phyloP scores from a whole-genome alignment of 768 basidiomycete genomes.

The Boletellus ananas region DNA sequence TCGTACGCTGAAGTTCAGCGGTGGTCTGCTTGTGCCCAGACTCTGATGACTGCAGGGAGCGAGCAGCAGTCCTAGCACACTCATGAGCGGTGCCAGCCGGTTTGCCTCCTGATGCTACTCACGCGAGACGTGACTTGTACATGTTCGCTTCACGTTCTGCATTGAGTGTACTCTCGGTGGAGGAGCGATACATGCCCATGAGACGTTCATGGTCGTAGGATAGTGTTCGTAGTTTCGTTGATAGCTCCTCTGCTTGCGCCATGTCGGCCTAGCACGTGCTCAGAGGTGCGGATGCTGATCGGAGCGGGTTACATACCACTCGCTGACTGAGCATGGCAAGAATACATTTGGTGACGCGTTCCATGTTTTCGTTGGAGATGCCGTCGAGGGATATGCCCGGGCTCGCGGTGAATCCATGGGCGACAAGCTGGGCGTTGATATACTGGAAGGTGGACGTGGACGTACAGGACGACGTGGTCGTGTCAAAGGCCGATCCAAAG shows the following conservation, averaged over 20 bases:
- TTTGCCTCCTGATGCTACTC: constrained; percentile 29
- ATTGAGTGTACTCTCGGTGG: constrained; percentile 57
- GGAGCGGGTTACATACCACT: constrained; percentile 48
- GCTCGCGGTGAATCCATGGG: constrained; percentile 68
- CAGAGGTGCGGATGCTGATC: constrained; percentile 9
- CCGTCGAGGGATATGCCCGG: constrained; percentile 71
- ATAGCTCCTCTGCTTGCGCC: constrained; percentile 70
- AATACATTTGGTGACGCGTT: constrained; percentile 68
- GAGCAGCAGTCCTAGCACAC: constrained; percentile 44
- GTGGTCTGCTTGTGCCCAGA: constrained; percentile 66
- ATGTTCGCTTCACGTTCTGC: constrained; percentile 78
- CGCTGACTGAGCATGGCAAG: constrained; percentile 72
- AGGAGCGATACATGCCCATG: constrained; percentile 55
- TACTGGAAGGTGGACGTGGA: constrained; percentile 68
- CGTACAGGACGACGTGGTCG: constrained; percentile 43
- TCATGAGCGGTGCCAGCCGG: constrained; percentile 6
- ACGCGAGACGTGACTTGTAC: constrained; percentile 71
- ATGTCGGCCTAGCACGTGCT: constrained; percentile 58
- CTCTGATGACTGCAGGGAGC: constrained; percentile 56
- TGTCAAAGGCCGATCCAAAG: constrained; percentile 42
- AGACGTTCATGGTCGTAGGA: constrained; percentile 81
- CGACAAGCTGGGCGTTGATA: constrained; percentile 75
- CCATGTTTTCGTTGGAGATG: constrained; percentile 49
- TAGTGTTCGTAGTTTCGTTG: constrained; percentile 70
- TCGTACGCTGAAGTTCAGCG: constrained; percentile 68